Percentiles rank a stretch among this genome's conserved stretches.
Conservation (phyloP, 2,329 filamentous ascomycete genomes). For the Alternaria arbusti region DNA sequence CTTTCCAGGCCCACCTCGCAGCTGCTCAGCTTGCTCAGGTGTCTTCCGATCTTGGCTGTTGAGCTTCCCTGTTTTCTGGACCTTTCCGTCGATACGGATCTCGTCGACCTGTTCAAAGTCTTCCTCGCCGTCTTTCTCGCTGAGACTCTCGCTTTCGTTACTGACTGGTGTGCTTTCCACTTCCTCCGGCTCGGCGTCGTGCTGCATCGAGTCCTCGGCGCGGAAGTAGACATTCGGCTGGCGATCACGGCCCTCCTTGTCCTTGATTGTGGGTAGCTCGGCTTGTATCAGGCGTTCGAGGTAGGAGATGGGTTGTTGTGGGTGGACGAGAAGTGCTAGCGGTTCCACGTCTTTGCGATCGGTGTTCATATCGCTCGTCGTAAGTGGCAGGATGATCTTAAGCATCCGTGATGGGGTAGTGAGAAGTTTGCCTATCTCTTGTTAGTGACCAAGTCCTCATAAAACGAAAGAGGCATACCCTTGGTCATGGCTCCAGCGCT, state of each 20-base stretch:
- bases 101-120: slow-evolving; percentile 57
- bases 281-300: slow-evolving; percentile 88
- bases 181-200: slow-evolving; percentile 52
- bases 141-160: slow-evolving; percentile 31
- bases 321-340: slow-evolving; percentile 83
- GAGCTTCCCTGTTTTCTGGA: slow-evolving; percentile 54
- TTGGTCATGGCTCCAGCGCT: slow-evolving; percentile 68
- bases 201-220: slow-evolving; percentile 74
- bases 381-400: slow-evolving; percentile 80
- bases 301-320: slow-evolving; percentile 89
- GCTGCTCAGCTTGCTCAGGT: slow-evolving; percentile 38
- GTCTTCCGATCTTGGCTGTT: slow-evolving; percentile 32
- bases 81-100: slow-evolving; percentile 58
- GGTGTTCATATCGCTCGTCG: slow-evolving; percentile 63
- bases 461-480: slow-evolving; percentile 50
- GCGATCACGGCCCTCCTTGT: slow-evolving; percentile 68
- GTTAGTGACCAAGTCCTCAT: slow-evolving; percentile 7
- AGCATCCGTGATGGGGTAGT: slow-evolving; percentile 81
- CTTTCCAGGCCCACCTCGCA: slow-evolving; percentile 59
- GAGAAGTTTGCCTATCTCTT: slow-evolving; percentile 69
- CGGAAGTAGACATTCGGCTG: slow-evolving; percentile 79
- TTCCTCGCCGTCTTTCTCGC: slow-evolving; percentile 44
- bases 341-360: slow-evolving; percentile 79
- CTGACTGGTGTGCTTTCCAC: slow-evolving; percentile 34
- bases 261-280: slow-evolving; percentile 74